Evolutionary conservation across 306 rosid species (phyloP), one percentile per base, ranked within the genome.

Genomic region (Neltuma alba): DNA sequence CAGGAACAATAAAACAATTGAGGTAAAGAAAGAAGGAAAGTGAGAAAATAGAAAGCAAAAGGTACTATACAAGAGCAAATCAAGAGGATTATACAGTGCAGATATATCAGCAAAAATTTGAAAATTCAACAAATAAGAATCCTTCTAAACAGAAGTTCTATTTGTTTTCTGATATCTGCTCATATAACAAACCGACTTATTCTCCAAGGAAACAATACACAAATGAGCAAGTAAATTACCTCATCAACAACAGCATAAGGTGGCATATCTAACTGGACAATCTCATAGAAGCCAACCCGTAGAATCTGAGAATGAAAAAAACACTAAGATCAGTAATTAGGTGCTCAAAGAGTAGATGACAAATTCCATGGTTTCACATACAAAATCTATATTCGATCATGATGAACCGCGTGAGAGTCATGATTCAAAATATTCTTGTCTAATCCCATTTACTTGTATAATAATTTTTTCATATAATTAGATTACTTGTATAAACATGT

Each of bases 171-270:
- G 7, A 67, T 58, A 58, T 25, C 18, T 65, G 25, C 50, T 47
- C 16, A 69, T 70, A 63, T 28, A 23, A 25, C 18, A 37, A 86
- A 33, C 52, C 33, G 34, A 55, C 37, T 57, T 40, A 61, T 67
- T 76, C 71, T 70, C 33, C 57, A 31, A 48, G 37, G 30, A 58
- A 76, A 55, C 36, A 71, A 79, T 47, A 54, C 52, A 62, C n/a
- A 45, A 25, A 67, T 16, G 52, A 69, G 75, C 45, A 58, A 45
- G 80, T 58, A 72, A 58, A 25, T 50, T 85, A 93, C 98, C 98
- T 93, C 98, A 75, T 93, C 93, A 10, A 93, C 93, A 75, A 91
- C 98, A 77, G 94, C 97, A 85, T 93, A 93, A 64, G 86, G 92
- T 55, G 98, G 94, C 93, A 93, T 89, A 69, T 93, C 87, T 70